Conservation (phyloP, 140 eudicot species). For the Bidens hawaiensis region DNA sequence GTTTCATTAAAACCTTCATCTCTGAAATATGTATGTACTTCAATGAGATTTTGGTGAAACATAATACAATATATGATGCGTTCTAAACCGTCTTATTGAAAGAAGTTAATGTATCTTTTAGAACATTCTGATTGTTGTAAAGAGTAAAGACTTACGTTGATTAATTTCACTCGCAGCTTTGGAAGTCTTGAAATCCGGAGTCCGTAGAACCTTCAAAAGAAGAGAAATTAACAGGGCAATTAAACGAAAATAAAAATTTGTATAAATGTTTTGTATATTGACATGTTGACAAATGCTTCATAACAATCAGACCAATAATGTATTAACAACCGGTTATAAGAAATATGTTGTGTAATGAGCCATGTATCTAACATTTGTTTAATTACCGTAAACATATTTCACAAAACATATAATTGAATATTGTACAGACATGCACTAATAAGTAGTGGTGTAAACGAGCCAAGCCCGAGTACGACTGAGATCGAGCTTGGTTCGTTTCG, state of each 20-base stretch:
- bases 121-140: background rate
- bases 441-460: no score
- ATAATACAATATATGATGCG: background rate
- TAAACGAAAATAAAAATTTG: background rate
- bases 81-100: no score
- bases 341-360: background rate
- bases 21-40: constrained; percentile 37
- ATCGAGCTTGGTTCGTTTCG: no score
- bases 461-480: no score
- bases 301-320: background rate
- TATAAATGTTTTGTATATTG: background rate
- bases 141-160: constrained; percentile 52
- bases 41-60: background rate
- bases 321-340: background rate
- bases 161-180: constrained; percentile 70
- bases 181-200: constrained; percentile 72
- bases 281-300: background rate
- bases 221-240: background rate
- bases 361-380: background rate
- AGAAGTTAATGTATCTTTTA: no score
- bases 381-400: background rate
- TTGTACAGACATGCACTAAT: background rate
- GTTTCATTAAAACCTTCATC: constrained; percentile 57
- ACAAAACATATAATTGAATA: background rate
- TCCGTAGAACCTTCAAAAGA: constrained; percentile 60